A percentile compares a stretch with the other conserved stretches of the same genome.
Conservation (phyloP, 306 rosid species). For the Clitoria ternatea region DNA sequence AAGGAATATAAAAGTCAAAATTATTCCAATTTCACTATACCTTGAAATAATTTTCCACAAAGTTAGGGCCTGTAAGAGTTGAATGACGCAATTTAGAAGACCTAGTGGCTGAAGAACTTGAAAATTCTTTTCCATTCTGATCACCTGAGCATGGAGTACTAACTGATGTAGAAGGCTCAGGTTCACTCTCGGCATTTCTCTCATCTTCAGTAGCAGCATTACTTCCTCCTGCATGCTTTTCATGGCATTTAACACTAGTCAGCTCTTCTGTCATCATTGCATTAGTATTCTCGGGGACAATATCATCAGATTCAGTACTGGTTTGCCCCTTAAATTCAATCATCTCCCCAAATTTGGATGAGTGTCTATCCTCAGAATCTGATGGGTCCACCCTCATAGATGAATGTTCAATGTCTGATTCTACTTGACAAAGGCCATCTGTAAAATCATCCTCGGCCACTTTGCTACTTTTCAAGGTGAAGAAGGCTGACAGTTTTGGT, state of each 20-base stretch:
- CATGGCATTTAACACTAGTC: conserved; percentile 26
- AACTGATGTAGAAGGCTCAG: conserved; percentile 40
- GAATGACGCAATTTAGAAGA: conserved; percentile 60
- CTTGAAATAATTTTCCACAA: conserved; percentile 95
- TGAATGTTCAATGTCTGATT: conserved; percentile 40
- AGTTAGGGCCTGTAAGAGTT: conserved; percentile 68
- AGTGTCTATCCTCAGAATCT: conserved; percentile 33
- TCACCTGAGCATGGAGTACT: conserved; percentile 31
- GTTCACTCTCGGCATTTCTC: conserved; percentile 29
- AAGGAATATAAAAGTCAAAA: neutral
- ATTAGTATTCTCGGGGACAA: conserved; percentile 27
- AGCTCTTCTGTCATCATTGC: conserved; percentile 30
- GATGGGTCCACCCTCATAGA: conserved; percentile 29
- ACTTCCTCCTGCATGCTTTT: conserved; percentile 30
- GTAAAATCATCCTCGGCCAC: conserved; percentile 29
- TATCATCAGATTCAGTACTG: conserved; percentile 34
- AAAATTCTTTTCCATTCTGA: conserved; percentile 29
- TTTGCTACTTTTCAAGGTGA: conserved; percentile 44
- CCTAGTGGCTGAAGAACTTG: conserved; percentile 36
- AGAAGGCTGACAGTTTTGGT: conserved; percentile 70
- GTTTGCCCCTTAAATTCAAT: conserved; percentile 23
- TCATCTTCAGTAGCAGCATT: conserved; percentile 32
- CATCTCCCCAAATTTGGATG: conserved; percentile 31
- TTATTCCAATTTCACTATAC: conserved; percentile 33
- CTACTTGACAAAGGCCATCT: conserved; percentile 30